Conservation (phyloP, 2,329 filamentous ascomycete species). For the Hypomyces rosellus region DNA sequence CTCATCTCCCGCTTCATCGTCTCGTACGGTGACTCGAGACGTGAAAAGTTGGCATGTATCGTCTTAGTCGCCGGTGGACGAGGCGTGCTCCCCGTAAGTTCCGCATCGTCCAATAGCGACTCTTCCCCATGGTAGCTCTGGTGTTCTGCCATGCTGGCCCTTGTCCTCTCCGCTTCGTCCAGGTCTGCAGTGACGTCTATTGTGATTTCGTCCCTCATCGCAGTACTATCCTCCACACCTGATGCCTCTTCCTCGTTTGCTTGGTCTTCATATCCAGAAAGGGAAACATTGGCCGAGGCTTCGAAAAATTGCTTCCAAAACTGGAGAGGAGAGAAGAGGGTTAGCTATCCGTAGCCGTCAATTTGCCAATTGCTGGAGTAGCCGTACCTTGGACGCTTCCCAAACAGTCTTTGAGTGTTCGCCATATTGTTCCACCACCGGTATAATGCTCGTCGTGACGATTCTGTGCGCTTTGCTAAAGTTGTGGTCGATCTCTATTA, state of each 20-base stretch:
- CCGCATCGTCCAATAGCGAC: slow-evolving; percentile 60
- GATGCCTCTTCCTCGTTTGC: slow-evolving; percentile 59
- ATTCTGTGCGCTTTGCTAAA: slow-evolving; percentile 96
- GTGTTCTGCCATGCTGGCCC: slow-evolving; percentile 26
- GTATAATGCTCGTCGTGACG: slow-evolving; percentile 87
- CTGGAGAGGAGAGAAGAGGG: slow-evolving; percentile 35
- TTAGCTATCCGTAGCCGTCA: not conserved
- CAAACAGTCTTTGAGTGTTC: slow-evolving; percentile 91
- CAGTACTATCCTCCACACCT: slow-evolving; percentile 45
- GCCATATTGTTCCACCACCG: slow-evolving; percentile 90
- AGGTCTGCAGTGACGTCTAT: slow-evolving; percentile 40
- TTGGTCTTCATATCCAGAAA: slow-evolving; percentile 88
- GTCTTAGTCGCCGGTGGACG: slow-evolving; percentile 48
- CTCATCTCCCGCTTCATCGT: slow-evolving; percentile 61
- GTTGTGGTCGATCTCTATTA: slow-evolving; percentile 90
- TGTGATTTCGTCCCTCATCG: slow-evolving; percentile 51
- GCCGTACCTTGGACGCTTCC: slow-evolving; percentile 82
- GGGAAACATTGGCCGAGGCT: slow-evolving; percentile 91
- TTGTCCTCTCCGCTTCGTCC: slow-evolving; percentile 32
- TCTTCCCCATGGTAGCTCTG: slow-evolving; percentile 46
- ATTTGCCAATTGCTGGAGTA: not conserved
- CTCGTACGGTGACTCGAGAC: slow-evolving; percentile 73
- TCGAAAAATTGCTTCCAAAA: slow-evolving; percentile 99
- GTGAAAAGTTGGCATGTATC: slow-evolving; percentile 49
- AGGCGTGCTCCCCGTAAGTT: slow-evolving; percentile 62